A percentile compares a stretch with the other conserved stretches of the same genome.
Evolutionary conservation across 1,284 basidiomycete species (phyloP).

Genomic region (Lentinula novae-zelandiae): DNA sequence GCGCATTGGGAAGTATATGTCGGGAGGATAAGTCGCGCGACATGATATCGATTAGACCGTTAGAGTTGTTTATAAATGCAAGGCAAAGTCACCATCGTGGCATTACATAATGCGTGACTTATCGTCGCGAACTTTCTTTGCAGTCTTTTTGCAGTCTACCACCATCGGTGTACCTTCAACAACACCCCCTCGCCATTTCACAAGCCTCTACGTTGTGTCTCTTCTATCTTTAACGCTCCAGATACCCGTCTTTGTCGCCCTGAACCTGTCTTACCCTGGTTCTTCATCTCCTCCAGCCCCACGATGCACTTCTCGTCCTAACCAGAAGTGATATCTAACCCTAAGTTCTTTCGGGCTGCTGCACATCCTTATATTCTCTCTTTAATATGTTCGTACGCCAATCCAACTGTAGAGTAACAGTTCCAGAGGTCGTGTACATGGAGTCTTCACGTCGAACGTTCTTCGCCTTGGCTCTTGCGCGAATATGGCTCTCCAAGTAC

Average conservation of each 20-base stretch:
- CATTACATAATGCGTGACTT: too few species aligned
- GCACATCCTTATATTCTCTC: constrained; percentile 1
- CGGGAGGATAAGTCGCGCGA: constrained; percentile 16
- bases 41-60: neutral
- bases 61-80: too few species aligned
- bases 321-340: constrained; percentile 19
- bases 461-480: constrained; percentile 1
- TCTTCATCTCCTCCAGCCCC: constrained; percentile 18
- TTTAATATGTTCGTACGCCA: neutral
- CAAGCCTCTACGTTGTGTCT: neutral
- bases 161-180: neutral
- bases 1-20: constrained; percentile 66
- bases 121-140: too few species aligned
- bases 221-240: constrained; percentile 14
- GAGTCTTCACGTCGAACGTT: constrained; percentile 1
- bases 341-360: constrained; percentile 16
- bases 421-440: neutral
- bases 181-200: constrained; percentile 4
- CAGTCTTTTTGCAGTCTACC: too few species aligned
- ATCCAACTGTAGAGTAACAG: constrained; percentile 4
- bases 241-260: constrained; percentile 12
- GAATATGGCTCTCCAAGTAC: neutral
- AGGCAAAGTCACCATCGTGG: neutral
- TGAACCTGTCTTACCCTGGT: constrained; percentile 5
- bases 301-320: constrained; percentile 13